Evolutionary conservation across 345 rosid genomes (phyloP).

Genomic region (Eucalyptus regnans): DNA sequence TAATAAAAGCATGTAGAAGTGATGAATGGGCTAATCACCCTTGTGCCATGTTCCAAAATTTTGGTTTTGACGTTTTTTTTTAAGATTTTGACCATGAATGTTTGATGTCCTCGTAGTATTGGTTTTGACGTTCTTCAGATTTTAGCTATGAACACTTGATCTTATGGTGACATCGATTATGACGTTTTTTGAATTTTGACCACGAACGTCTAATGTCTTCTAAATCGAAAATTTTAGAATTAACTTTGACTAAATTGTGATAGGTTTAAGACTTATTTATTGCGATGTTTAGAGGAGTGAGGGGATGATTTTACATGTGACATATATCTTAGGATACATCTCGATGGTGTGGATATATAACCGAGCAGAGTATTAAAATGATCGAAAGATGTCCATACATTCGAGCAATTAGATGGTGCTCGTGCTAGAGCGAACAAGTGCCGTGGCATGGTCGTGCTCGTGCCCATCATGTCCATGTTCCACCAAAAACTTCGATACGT

Average conservation of each 20-base stretch:
- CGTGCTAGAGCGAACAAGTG: neutral
- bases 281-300: accelerated
- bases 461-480: neutral
- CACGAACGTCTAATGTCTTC: no score
- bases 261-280: accelerated
- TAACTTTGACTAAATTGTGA: accelerated
- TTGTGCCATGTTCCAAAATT: no score
- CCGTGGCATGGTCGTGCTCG: neutral
- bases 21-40: no score
- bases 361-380: accelerated
- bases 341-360: accelerated
- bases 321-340: neutral
- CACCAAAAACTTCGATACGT: neutral
- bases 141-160: no score
- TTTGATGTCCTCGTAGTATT: no score
- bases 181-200: no score
- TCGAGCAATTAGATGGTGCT: neutral
- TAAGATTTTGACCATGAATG: no score
- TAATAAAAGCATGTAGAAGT: no score
- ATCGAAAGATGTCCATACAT: neutral
- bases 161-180: no score
- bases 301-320: neutral
- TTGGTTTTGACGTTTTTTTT: no score
- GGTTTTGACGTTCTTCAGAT: no score
- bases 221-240: no score